Evolutionary conservation across 768 basidiomycete species (phyloP), one percentile per base, ranked within the genome.

Genomic region (Kwoniella sp.): DNA sequence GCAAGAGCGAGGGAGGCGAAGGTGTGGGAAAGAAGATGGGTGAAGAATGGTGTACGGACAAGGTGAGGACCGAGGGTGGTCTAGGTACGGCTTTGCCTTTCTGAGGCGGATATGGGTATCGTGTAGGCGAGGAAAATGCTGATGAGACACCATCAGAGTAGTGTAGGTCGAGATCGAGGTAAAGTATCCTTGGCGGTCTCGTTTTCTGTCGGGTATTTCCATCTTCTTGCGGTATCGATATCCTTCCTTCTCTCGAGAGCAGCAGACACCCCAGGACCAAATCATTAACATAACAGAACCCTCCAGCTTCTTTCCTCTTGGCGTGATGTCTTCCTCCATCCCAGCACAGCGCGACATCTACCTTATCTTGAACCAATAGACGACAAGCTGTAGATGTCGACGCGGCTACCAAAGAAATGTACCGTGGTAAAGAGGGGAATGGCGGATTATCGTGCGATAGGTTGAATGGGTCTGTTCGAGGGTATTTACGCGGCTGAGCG

Each of bases 271-370:
- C 88, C 1, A 97, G 84, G 10, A 92, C 85, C 58, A 89, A 87
- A 75, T 97, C 94, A 1, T 91, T 90, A 22, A 97, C 89, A 75
- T 96, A 98, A 82, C 94, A 98, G 80, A 90, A 98, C 0, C 94
- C 94, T 2, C 90, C 86, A 0, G 92, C 92, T 47, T 82, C 83
- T 0, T 85, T 83, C 75, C 90, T 88, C 55, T 87, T 85, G 0
- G 90, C 90, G 71, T 96, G 94, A 71, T 95, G 94, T 71, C 92
- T 88, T 13, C 94, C 94, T 17, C 94, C 94, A 69, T 94, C 93
- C 93, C 94, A 96, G 74, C 85, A 88, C 47, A 98, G 86, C 0
- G 88, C 86, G 27, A 90, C 79, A 27, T 89, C 84, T 4, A 84
- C 84, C 1, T 81, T 48, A 19, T 61, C 63, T 46, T 10, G 48